Base-by-base conservation (phyloP, 2,329 filamentous ascomycete species). In the Clarireedia homoeocarpa region DNA sequence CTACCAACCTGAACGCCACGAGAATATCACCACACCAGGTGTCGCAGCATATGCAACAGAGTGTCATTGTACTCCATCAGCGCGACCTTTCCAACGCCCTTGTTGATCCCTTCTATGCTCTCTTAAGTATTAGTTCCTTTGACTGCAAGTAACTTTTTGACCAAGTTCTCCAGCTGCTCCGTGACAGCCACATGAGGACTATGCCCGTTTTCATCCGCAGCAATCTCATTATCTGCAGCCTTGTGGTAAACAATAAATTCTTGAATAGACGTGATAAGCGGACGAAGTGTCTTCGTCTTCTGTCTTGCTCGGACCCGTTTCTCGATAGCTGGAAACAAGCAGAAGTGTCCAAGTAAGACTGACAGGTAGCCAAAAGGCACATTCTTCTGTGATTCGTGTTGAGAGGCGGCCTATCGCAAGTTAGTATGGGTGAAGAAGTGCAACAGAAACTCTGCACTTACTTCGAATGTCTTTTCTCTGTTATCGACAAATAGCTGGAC, bases 351-450 rank as follows among this genome's bases (percentile, higher is more conserved):
- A 2, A 97, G 77, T 5, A 96, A 76, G 14, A 96, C 85, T 0
- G 90, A 85, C 24, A 96, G 77, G 69, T 96, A 96, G 15, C 90
- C 91, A 69, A 92, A 84, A 1, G 88, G 85, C 27, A 97, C 90
- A 63, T 91, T 90, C 51, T 87, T 79, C 58, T 88, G 84, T 26
- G 85, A 85, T 67, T 91, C 89, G 66, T 89, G 82, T 55, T 85
- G 79, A 1, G 85, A 87, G 64, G 86, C 83, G 57, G 83, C 84
- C 80, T 89, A 61, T 44, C 55, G 52, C 55, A 55, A 20, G 48
- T 50, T 55, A 61, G 57, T 30, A 55, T 46, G 20, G 20, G 6
- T 9, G n/a, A 14, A 38, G n/a, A 27, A 45, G 55, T 39, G 12
- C 7, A 24, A 47, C 20, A 23, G 48, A 14, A 24, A 46, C 24